Evolutionary conservation across 2,329 filamentous ascomycete species (phyloP), one percentile per base, ranked within the genome.

Genomic region (Cercospora nicotianae): DNA sequence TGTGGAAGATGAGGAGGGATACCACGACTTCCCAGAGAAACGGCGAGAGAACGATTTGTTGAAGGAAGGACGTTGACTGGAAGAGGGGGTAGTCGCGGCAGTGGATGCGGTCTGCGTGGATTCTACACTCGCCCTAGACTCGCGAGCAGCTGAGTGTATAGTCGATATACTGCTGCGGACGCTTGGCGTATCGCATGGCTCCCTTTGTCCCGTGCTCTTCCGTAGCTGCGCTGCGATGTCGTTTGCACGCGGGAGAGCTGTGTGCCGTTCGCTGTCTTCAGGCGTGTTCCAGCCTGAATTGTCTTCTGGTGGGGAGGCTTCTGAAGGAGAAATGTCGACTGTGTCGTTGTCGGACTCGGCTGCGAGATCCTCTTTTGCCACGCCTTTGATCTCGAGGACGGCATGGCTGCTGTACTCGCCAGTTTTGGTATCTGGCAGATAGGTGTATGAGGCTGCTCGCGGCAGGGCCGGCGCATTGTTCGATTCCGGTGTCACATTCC

Each of bases 401-500:
- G 69, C 70, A 36, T 77, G 71, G 33, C 72, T 68, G 23, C 57
- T 64, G 59, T 73, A 75, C 18, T 73, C 70, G 45, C 77, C 60
- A 28, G 76, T 72, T 62, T 77, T 79, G 30, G 77, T 73, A 30
- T 79, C 77, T 3, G 84, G 81, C 60, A 88, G 76, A 70, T 85
- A 83, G 58, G 84, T 86, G 77, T 86, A 88, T 73, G 87, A 89
- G 33, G 87, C 87, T 59, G 87, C 83, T 66, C 86, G 83, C 30
- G 83, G 82, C 31, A 88, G 72, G 28, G 78, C 53, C n/a, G 36
- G 55, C 18, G n/a, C 63, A 51, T 64, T 68, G 36, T 63, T 60
- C 42, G 39, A 31, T 9, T 66, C 42, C 58, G 69, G 45, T 63
- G 71, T 64, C 48, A 70, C 60, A 61, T 64, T 63, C 60, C 64